These are phyloP conservation scores for Linderina pennispora DNA, from an alignment of 192 early-diverging fungal genomes.

Conservation along the genomic window DNA sequence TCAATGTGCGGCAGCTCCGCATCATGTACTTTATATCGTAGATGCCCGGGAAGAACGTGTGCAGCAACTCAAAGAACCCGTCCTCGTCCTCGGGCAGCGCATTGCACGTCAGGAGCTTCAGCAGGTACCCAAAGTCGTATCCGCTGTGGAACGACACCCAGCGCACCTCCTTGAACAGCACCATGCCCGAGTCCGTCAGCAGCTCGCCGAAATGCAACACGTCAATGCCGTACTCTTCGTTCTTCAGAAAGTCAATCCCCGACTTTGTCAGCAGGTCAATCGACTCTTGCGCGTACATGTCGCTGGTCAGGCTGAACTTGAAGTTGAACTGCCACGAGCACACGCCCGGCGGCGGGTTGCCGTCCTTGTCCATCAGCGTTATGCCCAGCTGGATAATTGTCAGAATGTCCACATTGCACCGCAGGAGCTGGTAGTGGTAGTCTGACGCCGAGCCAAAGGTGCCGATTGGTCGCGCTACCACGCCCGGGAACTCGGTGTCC, in stretches of 20 bases:
- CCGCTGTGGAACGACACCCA: slow-evolving; percentile 99
- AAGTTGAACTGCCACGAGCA: slow-evolving; percentile 99
- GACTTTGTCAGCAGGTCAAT: slow-evolving; percentile 96
- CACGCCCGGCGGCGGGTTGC: slow-evolving; percentile 74
- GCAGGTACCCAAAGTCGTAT: slow-evolving; percentile 98
- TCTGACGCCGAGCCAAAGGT: slow-evolving; percentile 92
- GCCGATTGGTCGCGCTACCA: slow-evolving; percentile 97
- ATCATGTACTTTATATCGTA: slow-evolving; percentile 99
- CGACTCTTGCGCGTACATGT: slow-evolving; percentile 99
- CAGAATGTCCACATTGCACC: slow-evolving; percentile 96
- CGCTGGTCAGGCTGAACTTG: slow-evolving; percentile 88
- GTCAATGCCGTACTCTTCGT: slow-evolving; percentile 95
- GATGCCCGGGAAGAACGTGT: slow-evolving; percentile 95
- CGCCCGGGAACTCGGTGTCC: slow-evolving; percentile 99
- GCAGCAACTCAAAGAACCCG: slow-evolving; percentile 90
- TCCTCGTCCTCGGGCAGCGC: slow-evolving; percentile 87
- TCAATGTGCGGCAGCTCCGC: slow-evolving; percentile 93
- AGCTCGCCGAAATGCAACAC: slow-evolving; percentile 95
- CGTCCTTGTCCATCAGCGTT: slow-evolving; percentile 83
- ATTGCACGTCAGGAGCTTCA: slow-evolving; percentile 91
- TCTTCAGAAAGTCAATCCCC: slow-evolving; percentile 95
- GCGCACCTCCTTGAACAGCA: slow-evolving; percentile 88
- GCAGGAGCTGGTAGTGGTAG: slow-evolving; percentile 96
- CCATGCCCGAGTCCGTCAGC: slow-evolving; percentile 93
- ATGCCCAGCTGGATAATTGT: slow-evolving; percentile 99